Conservation (phyloP, 345 rosid genomes). For the Melastoma malabathricum region DNA sequence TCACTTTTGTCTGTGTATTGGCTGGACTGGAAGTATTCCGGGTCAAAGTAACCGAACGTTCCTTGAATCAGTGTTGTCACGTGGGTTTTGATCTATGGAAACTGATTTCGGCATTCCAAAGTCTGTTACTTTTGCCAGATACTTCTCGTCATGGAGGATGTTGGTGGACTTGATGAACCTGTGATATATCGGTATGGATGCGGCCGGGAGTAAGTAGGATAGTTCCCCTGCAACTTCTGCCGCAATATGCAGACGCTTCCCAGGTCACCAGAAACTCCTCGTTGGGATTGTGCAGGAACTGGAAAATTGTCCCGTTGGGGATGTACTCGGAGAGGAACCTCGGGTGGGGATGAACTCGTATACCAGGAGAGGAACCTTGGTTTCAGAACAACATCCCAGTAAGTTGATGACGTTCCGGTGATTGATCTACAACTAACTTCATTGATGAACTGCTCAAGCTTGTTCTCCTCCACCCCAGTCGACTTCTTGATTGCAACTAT, state of each 20-base stretch:
- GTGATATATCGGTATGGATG: constrained; percentile 1
- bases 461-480: neutral
- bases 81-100: constrained; percentile 9
- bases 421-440: neutral
- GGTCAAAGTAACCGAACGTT: constrained; percentile 18
- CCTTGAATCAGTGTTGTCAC: constrained; percentile 15
- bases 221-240: constrained; percentile 1
- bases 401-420: neutral
- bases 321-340: constrained; percentile 1
- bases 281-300: neutral
- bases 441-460: neutral
- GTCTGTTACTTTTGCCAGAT: constrained; percentile 12
- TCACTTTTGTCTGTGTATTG: constrained; percentile 12
- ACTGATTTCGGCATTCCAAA: constrained; percentile 14
- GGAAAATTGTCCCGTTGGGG: neutral
- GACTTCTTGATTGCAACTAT: constrained; percentile 3
- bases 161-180: constrained; percentile 7
- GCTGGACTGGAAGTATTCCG: constrained; percentile 2
- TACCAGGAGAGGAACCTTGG: neutral
- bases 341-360: constrained; percentile 1
- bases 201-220: constrained; percentile 3
- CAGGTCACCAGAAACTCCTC: neutral
- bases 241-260: constrained; percentile 6
- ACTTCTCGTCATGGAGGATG: constrained; percentile 12
- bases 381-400: neutral